Base-by-base conservation (phyloP, 2,329 filamentous ascomycete genomes). In the Aspergillus pseudoterreus region DNA sequence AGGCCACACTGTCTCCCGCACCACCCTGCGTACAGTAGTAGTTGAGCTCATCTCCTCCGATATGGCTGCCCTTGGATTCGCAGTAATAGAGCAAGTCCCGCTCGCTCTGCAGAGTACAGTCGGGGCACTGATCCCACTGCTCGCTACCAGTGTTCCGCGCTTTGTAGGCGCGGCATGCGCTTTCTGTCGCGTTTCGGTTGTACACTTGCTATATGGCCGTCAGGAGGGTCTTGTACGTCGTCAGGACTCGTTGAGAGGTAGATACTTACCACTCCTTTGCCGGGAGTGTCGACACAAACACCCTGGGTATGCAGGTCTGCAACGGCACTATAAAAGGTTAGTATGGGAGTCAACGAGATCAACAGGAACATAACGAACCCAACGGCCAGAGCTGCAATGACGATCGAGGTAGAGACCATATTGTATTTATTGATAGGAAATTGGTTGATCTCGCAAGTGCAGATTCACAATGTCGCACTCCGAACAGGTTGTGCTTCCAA, bases 71-170 rank as follows among this genome's bases (percentile, higher is more conserved):
- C 2, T 50, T 50, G n/a, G 56, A 58, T n/a, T 61, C 50, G 42
- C 59, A 61, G 43, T 61, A 60, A 41, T 54, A 55, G 30, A 58
- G 41, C 24, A 59, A 35, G 11, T 52, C 52, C 19, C 47, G 46
- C 24, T 53, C 57, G 22, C 39, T 58, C 21, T 45, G 27, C 15
- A 57, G 24, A 8, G 56, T 54, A 49, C 59, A 61, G 39, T 61
- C 59, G 2, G 57, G 57, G 15, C 59, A 61, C 22, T 51, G 47
- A 19, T 61, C 59, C 57, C 57, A 61, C 43, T 60, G 56, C 36
- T 58, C 45, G 49, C 43, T 39, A 3, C 59, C 59, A 10, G 57
- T 61, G 43, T 60, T 61, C 43, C 59, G 57, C 15, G 54, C 55
- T 41, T 56, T 60, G 45, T 61, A 61, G 4, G 51, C 47, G 21